Conservation (phyloP, 306 rosid genomes). For the Acmispon strigosus region DNA sequence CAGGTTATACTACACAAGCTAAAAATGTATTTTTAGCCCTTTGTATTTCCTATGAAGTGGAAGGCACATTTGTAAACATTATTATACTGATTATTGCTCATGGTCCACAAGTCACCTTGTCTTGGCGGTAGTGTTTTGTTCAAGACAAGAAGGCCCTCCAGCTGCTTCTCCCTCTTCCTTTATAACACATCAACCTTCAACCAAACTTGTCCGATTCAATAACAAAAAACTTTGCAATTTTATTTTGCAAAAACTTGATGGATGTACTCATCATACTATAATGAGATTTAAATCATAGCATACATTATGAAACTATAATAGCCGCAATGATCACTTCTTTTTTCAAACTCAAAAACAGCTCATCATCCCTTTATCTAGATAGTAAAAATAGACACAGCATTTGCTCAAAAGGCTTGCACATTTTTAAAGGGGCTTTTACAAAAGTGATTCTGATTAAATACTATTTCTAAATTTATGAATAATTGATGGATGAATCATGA, state of each 20-base stretch:
- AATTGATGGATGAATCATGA: not conserved
- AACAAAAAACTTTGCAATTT: not conserved
- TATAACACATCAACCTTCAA: not conserved
- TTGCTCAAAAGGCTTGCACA: not conserved
- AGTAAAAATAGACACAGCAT: too few species aligned
- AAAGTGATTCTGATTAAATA: not conserved
- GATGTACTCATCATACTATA: not conserved
- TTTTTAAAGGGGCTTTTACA: not conserved
- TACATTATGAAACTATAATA: not conserved
- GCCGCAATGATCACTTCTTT: not conserved
- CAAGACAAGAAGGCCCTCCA: not conserved
- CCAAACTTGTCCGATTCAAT: not conserved
- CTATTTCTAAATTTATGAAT: not conserved
- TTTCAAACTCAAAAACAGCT: not conserved
- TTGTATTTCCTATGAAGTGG: too few species aligned
- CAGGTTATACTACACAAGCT: too few species aligned
- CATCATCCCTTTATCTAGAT: too few species aligned
- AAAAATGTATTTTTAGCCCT: too few species aligned
- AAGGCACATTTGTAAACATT: not conserved
- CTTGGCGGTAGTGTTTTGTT: not conserved
- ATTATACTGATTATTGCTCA: not conserved
- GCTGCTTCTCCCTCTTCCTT: not conserved
- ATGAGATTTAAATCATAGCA: not conserved
- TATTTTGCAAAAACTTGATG: too few species aligned
- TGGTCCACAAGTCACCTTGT: constrained; percentile 7